Conservation (phyloP, 768 basidiomycete genomes). For the Agaricus subrufescens region DNA sequence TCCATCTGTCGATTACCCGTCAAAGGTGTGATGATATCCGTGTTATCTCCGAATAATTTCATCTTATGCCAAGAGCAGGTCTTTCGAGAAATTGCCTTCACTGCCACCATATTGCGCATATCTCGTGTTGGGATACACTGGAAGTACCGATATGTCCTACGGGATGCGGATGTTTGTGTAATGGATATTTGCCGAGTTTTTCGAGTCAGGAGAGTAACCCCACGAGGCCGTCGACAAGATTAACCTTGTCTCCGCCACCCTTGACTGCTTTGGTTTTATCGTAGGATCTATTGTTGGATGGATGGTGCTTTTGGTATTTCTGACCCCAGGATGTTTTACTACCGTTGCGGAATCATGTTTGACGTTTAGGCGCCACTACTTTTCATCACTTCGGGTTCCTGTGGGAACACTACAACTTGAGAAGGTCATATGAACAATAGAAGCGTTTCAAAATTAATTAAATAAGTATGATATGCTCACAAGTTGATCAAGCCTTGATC, state of each 20-base stretch:
- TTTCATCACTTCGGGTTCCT: too few species aligned
- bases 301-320: too few species aligned
- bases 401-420: too few species aligned
- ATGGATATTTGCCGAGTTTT: conserved; percentile 15
- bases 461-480: too few species aligned
- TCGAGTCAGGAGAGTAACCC: conserved; percentile 18
- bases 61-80: conserved; percentile 31
- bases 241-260: conserved; percentile 23
- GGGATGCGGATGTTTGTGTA: conserved; percentile 67
- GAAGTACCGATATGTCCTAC: conserved; percentile 53
- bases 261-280: neutral
- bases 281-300: neutral
- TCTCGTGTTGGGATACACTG: conserved; percentile 56
- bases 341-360: too few species aligned
- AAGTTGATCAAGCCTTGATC: too few species aligned
- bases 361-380: too few species aligned
- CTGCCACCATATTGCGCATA: conserved; percentile 62
- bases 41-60: neutral
- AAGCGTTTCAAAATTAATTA: too few species aligned
- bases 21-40: conserved; percentile 44
- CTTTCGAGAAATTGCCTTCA: conserved; percentile 56
- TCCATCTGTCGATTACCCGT: conserved; percentile 74
- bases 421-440: too few species aligned
- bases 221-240: conserved; percentile 26
- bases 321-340: too few species aligned